These are phyloP conservation scores for Lactuca sativa DNA, from an alignment of 129 eudicot genomes.

Conservation along the genomic window DNA sequence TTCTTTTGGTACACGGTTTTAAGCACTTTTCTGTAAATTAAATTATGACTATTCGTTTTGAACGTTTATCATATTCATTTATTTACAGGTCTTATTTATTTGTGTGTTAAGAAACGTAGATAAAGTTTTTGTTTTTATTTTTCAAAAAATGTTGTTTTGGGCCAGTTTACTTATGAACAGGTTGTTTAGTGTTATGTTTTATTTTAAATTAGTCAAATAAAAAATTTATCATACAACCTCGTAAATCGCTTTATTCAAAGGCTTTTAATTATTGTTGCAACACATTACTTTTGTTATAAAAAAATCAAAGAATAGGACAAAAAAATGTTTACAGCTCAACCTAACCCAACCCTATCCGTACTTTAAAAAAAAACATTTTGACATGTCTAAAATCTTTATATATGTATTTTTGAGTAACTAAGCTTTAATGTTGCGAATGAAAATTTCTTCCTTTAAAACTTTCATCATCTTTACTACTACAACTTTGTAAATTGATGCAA, in stretches of 20 bases:
- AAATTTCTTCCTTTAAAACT: slow-evolving; percentile 44
- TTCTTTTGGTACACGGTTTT: slow-evolving; percentile 17
- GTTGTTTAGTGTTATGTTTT: background rate
- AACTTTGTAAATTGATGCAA: slow-evolving; percentile 16
- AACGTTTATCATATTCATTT: background rate
- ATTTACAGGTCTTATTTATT: background rate
- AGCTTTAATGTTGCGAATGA: slow-evolving; percentile 9
- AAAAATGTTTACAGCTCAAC: background rate
- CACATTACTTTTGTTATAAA: background rate
- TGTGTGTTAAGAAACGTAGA: background rate
- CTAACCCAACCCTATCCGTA: background rate
- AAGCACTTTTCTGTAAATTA: slow-evolving; percentile 16
- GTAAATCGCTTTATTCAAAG: background rate
- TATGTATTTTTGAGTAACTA: background rate
- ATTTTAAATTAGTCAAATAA: background rate
- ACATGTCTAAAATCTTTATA: background rate
- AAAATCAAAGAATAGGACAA: background rate
- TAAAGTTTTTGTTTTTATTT: background rate
- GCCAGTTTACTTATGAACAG: background rate
- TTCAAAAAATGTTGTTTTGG: slow-evolving; percentile 1
- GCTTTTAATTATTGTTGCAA: background rate
- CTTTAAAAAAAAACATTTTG: background rate
- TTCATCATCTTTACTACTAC: slow-evolving; percentile 31
- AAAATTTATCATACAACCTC: background rate
- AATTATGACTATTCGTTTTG: background rate